Percentiles rank a stretch among this genome's conserved stretches.
phyloP scores from a whole-genome alignment of 2,329 filamentous ascomycete genomes.

The Alternaria ethzedia region DNA sequence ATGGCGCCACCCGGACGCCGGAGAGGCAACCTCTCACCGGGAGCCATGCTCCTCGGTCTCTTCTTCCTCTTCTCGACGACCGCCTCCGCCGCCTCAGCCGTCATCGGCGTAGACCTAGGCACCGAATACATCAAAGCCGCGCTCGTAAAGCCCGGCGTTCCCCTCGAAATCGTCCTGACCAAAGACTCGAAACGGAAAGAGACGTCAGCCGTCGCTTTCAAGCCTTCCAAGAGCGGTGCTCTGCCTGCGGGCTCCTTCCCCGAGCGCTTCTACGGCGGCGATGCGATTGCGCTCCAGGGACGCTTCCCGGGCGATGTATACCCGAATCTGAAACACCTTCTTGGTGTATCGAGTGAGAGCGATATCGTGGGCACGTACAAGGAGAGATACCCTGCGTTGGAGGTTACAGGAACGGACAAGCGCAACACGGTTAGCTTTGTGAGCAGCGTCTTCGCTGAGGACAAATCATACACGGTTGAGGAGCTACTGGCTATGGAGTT shows the following conservation, averaged over 20 bases:
- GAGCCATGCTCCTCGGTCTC: conserved; percentile 59
- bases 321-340: conserved; percentile 86
- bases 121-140: conserved; percentile 97
- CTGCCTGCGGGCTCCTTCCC: conserved; percentile 69
- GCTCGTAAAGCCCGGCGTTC: conserved; percentile 94
- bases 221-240: conserved; percentile 73
- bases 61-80: conserved; percentile 62
- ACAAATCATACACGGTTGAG: conserved; percentile 74
- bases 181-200: conserved; percentile 99
- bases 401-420: conserved; percentile 67
- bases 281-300: conserved; percentile 84
- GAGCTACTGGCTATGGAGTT: conserved; percentile 96
- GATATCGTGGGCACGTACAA: conserved; percentile 73
- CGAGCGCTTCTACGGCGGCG: conserved; percentile 88
- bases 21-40: conserved; percentile 48
- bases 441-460: conserved; percentile 72
- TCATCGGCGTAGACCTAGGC: conserved; percentile 91
- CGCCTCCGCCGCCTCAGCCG: conserved; percentile 72
- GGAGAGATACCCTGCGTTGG: conserved; percentile 77
- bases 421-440: conserved; percentile 75
- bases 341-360: conserved; percentile 71
- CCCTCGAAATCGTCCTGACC: conserved; percentile 95
- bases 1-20: conserved; percentile 58
- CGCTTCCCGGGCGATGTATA: conserved; percentile 94
- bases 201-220: conserved; percentile 88